These are phyloP conservation scores for Pezicula radicicola DNA, from an alignment of 2,329 filamentous ascomycete species.

Conservation along the genomic window DNA sequence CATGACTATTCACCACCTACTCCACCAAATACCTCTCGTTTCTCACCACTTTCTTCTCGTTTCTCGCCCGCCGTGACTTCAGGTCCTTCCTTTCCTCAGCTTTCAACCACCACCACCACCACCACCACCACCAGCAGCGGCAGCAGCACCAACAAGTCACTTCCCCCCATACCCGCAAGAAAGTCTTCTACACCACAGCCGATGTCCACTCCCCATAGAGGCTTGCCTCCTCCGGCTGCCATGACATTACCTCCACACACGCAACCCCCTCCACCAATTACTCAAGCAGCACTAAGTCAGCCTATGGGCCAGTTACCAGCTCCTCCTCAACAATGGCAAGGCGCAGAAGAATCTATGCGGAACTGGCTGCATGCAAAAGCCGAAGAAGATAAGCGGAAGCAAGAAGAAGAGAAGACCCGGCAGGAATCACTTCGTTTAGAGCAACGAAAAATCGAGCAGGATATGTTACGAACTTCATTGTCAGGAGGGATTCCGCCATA, in stretches of 20 bases:
- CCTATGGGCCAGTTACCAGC: constrained; percentile 56
- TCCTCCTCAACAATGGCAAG: constrained; percentile 63
- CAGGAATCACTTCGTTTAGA: constrained; percentile 66
- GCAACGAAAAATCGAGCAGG: constrained; percentile 69
- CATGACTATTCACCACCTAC: constrained; percentile 44
- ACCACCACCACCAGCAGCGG: constrained; percentile 7
- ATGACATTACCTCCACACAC: constrained; percentile 52
- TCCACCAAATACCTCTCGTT: constrained; percentile 36
- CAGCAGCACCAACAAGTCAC: constrained; percentile 19
- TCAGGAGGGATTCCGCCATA: constrained; percentile 69
- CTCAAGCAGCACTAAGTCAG: constrained; percentile 23
- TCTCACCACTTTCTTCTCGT: constrained; percentile 35
- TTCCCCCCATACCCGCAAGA: constrained; percentile 26
- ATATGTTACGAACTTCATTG: constrained; percentile 68
- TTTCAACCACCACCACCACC: constrained; percentile 21
- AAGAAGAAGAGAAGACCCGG: constrained; percentile 68
- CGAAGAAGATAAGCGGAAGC: constrained; percentile 70
- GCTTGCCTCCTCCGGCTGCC: constrained; percentile 65
- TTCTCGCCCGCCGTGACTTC: constrained; percentile 35
- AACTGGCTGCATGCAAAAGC: constrained; percentile 68
- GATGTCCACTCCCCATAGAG: constrained; percentile 70
- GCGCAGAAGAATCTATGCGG: constrained; percentile 67
- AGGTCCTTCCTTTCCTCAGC: constrained; percentile 26
- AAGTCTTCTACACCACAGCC: constrained; percentile 43
- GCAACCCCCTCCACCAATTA: constrained; percentile 30